These are phyloP conservation scores for Hylodesmum podocarpum DNA, from an alignment of 306 rosid species.

Conservation along the genomic window DNA sequence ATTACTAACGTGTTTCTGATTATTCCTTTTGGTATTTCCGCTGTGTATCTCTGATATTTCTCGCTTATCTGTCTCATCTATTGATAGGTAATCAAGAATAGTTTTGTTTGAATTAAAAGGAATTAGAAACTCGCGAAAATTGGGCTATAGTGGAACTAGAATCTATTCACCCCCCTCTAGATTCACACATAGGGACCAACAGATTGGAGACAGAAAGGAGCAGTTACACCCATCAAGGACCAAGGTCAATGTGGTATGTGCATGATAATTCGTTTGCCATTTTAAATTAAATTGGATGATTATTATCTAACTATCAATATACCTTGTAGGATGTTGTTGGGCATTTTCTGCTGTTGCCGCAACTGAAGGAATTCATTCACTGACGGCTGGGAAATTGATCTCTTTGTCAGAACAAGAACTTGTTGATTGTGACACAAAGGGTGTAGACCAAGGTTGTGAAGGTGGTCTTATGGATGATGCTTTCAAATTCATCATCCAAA, in stretches of 20 bases:
- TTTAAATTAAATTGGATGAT: neutral
- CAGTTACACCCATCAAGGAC: neutral
- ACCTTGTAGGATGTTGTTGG: conserved; percentile 40
- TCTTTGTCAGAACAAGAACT: conserved; percentile 50
- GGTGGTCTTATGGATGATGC: conserved; percentile 47
- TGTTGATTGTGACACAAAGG: conserved; percentile 45
- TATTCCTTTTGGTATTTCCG: no score
- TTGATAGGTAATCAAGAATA: no score
- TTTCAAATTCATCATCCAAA: conserved; percentile 42
- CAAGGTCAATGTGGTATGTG: conserved; percentile 45
- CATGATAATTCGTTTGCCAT: neutral
- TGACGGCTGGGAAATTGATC: conserved; percentile 26
- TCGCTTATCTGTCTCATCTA: no score
- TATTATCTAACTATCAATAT: neutral
- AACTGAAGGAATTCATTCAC: conserved; percentile 38
- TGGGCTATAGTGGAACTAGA: no score
- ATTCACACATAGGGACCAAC: no score
- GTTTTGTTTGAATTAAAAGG: no score
- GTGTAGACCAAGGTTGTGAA: conserved; percentile 45
- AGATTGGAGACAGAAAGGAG: conserved; percentile 4
- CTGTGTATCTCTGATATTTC: no score
- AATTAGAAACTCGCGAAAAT: no score
- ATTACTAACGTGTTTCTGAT: no score
- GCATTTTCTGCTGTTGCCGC: conserved; percentile 53
- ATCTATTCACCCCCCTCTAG: no score